phyloP scores from a whole-genome alignment of 1,284 basidiomycete genomes.

The Phlebopus sp. region DNA sequence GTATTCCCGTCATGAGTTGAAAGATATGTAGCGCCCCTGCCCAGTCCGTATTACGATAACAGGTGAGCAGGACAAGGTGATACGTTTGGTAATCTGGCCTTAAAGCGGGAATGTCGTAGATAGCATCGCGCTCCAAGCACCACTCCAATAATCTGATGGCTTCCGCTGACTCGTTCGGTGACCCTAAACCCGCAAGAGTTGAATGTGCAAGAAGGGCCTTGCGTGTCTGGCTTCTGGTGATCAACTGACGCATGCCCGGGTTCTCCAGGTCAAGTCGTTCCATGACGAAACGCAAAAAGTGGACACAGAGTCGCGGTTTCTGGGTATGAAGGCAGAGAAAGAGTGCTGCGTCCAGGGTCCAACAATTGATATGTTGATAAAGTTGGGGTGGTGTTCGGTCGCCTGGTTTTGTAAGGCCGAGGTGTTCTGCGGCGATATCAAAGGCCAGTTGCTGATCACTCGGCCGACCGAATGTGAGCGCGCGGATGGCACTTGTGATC shows the following conservation, averaged over 20 bases:
- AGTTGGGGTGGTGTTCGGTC: conserved; percentile 37
- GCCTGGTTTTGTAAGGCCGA: conserved; percentile 52
- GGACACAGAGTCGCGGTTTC: conserved; percentile 45
- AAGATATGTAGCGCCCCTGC: conserved; percentile 50
- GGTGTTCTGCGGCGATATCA: conserved; percentile 58
- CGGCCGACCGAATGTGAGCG: conserved; percentile 51
- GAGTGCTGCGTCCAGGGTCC: conserved; percentile 53
- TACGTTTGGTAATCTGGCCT: conserved; percentile 50
- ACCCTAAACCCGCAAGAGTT: conserved; percentile 37
- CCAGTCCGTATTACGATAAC: conserved; percentile 64
- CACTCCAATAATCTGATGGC: conserved; percentile 60
- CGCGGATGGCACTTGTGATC: conserved; percentile 47
- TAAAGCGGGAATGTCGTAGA: conserved; percentile 40
- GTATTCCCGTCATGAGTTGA: conserved; percentile 66
- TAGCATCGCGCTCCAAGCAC: conserved; percentile 53
- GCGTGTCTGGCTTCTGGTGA: conserved; percentile 55
- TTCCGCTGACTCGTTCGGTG: conserved; percentile 31
- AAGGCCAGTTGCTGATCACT: conserved; percentile 62
- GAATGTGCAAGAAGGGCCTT: conserved; percentile 53
- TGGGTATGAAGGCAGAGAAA: conserved; percentile 50
- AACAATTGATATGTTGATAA: conserved; percentile 40
- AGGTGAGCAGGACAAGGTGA: conserved; percentile 54
- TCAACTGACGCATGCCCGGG: conserved; percentile 38
- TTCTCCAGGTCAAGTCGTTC: conserved; percentile 28
- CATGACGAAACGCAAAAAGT: conserved; percentile 59